These are phyloP conservation scores for Populus alba DNA, from an alignment of 345 rosid genomes.

Conservation along the genomic window DNA sequence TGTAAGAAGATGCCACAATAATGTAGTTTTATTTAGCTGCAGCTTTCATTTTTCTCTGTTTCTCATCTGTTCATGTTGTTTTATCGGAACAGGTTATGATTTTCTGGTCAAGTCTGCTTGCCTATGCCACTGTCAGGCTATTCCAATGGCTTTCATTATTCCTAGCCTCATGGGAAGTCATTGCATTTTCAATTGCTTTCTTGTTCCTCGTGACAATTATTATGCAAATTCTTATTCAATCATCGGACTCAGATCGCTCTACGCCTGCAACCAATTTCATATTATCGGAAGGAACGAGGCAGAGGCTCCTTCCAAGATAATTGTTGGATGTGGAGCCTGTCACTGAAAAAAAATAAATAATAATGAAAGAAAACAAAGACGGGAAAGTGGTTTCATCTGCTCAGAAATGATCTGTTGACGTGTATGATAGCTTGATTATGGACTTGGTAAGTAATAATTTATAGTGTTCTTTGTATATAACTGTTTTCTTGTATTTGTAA, in stretches of 20 bases:
- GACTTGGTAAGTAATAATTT: no score
- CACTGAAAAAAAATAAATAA: no score
- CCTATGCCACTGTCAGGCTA: constrained; percentile 50
- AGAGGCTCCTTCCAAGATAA: constrained; percentile 20
- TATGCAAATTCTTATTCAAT: constrained; percentile 79
- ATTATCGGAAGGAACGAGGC: not conserved
- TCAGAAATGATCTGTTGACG: no score
- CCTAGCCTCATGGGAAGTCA: constrained; percentile 78
- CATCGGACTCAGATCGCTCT: constrained; percentile 83
- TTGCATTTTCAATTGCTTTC: constrained; percentile 43
- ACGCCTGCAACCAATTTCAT: constrained; percentile 51
- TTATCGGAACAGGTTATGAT: constrained; percentile 49
- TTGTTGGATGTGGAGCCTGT: no score
- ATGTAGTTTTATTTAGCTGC: not conserved
- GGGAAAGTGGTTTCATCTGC: no score
- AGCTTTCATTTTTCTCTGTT: not conserved
- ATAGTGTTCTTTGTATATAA: no score
- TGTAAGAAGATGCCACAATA: constrained; percentile 36
- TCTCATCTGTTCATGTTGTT: not conserved
- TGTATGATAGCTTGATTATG: no score
- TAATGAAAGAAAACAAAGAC: no score
- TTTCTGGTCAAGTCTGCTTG: constrained; percentile 56
- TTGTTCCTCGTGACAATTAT: constrained; percentile 60
- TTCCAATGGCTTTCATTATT: constrained; percentile 70
- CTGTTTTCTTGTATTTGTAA: no score